Evolutionary conservation across 108 stramenopile species (phyloP).

Genomic region (Nitzschia palea): DNA sequence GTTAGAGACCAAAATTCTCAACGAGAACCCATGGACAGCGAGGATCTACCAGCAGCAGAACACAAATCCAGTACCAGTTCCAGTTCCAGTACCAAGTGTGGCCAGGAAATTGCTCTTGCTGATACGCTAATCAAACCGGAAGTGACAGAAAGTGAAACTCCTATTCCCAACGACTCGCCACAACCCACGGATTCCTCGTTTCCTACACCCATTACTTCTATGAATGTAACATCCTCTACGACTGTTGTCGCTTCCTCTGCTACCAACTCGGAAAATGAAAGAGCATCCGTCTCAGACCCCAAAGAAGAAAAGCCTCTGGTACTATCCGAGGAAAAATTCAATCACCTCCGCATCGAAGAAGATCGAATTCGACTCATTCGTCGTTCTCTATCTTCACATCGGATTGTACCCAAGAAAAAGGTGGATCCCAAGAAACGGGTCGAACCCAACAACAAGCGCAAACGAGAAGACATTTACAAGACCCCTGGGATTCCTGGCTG

Average conservation of each 20-base stretch:
- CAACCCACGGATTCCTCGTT: no score
- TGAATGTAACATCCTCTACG: not conserved
- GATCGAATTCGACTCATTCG: slow-evolving; percentile 31
- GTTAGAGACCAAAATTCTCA: not conserved
- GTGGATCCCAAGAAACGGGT: slow-evolving; percentile 1
- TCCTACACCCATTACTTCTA: no score
- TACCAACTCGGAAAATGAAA: not conserved
- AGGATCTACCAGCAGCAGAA: no score
- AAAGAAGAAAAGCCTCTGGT: slow-evolving; percentile 4
- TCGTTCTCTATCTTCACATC: slow-evolving; percentile 14
- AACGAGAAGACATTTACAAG: slow-evolving; percentile 22
- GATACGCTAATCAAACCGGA: no score
- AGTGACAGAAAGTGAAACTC: no score
- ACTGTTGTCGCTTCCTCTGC: not conserved
- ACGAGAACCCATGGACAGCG: no score
- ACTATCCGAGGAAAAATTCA: slow-evolving; percentile 12
- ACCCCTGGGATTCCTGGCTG: slow-evolving; percentile 12
- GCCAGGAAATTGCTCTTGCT: no score
- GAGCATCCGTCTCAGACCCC: not conserved
- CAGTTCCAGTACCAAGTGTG: no score
- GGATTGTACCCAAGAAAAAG: slow-evolving; percentile 22
- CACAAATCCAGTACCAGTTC: no score
- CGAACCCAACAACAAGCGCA: slow-evolving; percentile 20
- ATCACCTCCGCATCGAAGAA: slow-evolving; percentile 28
- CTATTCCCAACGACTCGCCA: no score